phyloP scores from a whole-genome alignment of 148 eudicot species.

The Suaeda aralocaspica region DNA sequence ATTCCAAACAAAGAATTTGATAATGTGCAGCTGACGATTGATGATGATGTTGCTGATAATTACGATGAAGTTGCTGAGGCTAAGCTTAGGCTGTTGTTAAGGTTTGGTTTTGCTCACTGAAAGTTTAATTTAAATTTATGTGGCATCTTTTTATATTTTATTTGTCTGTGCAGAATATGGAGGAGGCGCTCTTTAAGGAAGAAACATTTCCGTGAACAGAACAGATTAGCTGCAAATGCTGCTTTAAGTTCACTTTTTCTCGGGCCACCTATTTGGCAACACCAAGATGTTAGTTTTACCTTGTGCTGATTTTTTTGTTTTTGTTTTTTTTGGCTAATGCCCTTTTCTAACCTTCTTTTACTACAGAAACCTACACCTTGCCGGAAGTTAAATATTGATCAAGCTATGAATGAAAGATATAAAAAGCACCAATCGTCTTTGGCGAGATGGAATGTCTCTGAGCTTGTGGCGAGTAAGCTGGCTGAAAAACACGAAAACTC shows the following conservation, averaged over 20 bases:
- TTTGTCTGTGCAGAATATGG: slow-evolving; percentile 63
- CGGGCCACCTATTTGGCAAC: slow-evolving; percentile 68
- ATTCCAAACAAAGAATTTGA: slow-evolving; percentile 28
- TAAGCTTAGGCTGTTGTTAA: slow-evolving; percentile 68
- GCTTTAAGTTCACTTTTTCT: slow-evolving; percentile 73
- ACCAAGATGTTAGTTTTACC: slow-evolving; percentile 41
- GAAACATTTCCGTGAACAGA: slow-evolving; percentile 60
- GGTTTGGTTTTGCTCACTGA: slow-evolving; percentile 40
- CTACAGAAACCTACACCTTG: slow-evolving; percentile 43
- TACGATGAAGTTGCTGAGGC: slow-evolving; percentile 67
- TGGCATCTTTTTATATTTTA: slow-evolving; percentile 17
- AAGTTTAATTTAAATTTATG: slow-evolving; percentile 7
- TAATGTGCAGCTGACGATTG: slow-evolving; percentile 34
- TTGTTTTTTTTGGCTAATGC: neutral
- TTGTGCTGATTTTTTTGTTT: slow-evolving; percentile 1
- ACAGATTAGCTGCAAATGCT: slow-evolving; percentile 69
- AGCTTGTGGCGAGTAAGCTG: slow-evolving; percentile 56
- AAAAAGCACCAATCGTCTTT: slow-evolving; percentile 57
- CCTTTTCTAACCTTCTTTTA: slow-evolving; percentile 12
- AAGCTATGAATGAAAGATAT: slow-evolving; percentile 50
- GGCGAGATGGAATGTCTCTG: slow-evolving; percentile 73
- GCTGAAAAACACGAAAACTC: slow-evolving; percentile 44
- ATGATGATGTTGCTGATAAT: slow-evolving; percentile 37
- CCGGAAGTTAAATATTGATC: slow-evolving; percentile 54
- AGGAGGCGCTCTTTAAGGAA: slow-evolving; percentile 54